Conservation (phyloP, 2,329 filamentous ascomycete species). For the Fusarium siculi region DNA sequence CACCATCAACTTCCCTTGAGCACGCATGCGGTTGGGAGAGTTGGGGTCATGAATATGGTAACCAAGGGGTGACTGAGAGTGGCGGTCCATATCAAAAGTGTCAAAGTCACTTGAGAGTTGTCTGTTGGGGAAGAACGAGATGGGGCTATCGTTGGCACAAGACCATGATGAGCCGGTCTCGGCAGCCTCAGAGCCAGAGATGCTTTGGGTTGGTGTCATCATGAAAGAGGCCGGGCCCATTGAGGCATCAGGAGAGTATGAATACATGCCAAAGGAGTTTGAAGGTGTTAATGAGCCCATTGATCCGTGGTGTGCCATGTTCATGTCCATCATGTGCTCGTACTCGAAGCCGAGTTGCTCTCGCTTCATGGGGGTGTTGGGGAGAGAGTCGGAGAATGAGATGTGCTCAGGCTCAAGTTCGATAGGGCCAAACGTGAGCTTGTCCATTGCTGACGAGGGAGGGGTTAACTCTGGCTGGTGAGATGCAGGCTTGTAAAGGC, state of each 20-base stretch:
- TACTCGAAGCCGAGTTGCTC: constrained; percentile 51
- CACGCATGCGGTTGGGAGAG: constrained; percentile 49
- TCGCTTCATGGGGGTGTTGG: constrained; percentile 53
- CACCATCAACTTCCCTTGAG: constrained; percentile 54
- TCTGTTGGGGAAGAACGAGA: constrained; percentile 52
- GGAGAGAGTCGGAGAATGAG: constrained; percentile 46
- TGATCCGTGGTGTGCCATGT: constrained; percentile 47
- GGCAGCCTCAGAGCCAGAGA: constrained; percentile 53
- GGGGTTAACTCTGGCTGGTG: no score
- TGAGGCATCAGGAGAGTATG: constrained; percentile 48
- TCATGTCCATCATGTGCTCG: constrained; percentile 53
- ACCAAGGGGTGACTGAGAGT: constrained; percentile 50
- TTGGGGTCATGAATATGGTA: constrained; percentile 48
- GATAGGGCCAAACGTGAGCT: constrained; percentile 49
- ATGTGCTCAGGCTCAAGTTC: constrained; percentile 51
- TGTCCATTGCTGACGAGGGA: constrained; percentile 48
- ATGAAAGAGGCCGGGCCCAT: constrained; percentile 50
- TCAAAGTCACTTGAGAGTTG: constrained; percentile 48
- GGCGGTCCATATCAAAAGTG: constrained; percentile 50
- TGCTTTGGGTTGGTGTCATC: constrained; percentile 54
- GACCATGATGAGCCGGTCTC: constrained; percentile 53
- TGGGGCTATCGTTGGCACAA: constrained; percentile 54
- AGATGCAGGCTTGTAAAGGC: no score
- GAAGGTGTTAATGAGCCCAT: constrained; percentile 54
- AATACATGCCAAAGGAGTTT: constrained; percentile 50